A percentile compares a stretch with the other conserved stretches of the same genome.
phyloP scores from a whole-genome alignment of 1,284 basidiomycete genomes.

The Pascua sp. region DNA sequence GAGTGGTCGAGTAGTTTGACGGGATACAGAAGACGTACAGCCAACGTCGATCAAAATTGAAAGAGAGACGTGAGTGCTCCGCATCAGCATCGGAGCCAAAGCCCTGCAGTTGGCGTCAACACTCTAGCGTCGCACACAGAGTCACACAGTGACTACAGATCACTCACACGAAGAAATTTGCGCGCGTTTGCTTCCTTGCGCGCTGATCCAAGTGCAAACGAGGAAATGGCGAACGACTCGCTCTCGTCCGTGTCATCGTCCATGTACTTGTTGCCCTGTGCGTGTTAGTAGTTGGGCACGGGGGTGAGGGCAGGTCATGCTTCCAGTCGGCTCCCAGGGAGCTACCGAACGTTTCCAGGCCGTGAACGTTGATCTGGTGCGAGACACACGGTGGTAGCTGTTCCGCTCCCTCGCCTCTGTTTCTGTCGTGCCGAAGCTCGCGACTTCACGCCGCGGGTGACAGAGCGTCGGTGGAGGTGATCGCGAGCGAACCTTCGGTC shows the following conservation, averaged over 20 bases:
- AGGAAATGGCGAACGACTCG: slow-evolving; percentile 1
- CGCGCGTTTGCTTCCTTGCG: neutral
- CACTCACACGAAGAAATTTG: slow-evolving; percentile 6
- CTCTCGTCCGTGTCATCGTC: slow-evolving; percentile 7
- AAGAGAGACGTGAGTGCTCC: slow-evolving; percentile 9
- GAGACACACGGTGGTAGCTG: neutral
- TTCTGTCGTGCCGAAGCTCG: no score
- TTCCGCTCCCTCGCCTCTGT: neutral
- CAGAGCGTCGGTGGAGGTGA: no score
- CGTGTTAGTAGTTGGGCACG: neutral
- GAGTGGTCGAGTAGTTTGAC: neutral
- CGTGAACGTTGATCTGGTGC: no score
- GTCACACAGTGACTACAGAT: no score
- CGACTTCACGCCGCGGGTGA: no score
- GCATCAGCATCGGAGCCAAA: slow-evolving; percentile 2
- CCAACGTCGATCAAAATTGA: slow-evolving; percentile 19
- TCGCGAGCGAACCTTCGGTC: no score
- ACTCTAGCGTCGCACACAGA: no score
- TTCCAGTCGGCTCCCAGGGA: neutral
- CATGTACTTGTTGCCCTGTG: neutral
- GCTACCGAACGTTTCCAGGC: neutral
- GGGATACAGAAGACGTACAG: slow-evolving; percentile 12
- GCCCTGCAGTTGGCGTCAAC: slow-evolving; percentile 6
- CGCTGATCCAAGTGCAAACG: slow-evolving; percentile 8
- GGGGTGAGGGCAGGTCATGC: no score